Base-by-base conservation (phyloP, 75 land plant species). In the Picea sitchensis region DNA sequence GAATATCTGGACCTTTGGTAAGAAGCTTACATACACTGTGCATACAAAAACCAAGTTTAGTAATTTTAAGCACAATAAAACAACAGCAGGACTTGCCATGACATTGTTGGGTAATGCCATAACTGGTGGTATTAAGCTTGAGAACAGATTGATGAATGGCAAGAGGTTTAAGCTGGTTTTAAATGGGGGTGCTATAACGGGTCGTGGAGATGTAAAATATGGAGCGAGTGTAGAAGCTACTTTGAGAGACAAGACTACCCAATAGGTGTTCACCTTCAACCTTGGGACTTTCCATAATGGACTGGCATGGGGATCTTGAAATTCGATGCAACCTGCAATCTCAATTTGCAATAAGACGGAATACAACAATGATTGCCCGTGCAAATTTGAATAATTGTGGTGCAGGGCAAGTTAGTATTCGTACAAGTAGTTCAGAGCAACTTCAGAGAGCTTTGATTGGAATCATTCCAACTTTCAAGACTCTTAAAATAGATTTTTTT, bases 221-320 rank as follows among this genome's bases (percentile, higher is more conserved):
- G 99, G 99, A 12, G 99, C 95, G 11, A 97, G 91, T 63, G 79
- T 95, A 85, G 99, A 95, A 84, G 89, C 91, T 0, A 84, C 84
- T 11, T 68, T 95, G 7, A 44, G 47, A 4, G 47, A 44, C 47
- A 44, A 44, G 47, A 92, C 88, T 36, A 85, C 75, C 98, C 91
- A 73, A 93, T 77, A 36, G 92, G 98, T 14, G 90, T 58, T 84
- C 83, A n/a, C 86, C 91, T 15, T 83, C 95, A 0, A 82, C 95
- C 4, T 76, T 92, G 34, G 91, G 90, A 8, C 60, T 97, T 12
- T 95, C 98, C 41, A 78, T 97, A 59, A 92, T 97, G 85, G 90
- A 85, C 67, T 95, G 94, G 94, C 89, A 94, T 75, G 95, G 98
- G 11, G 95, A 95, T 78, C 80, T 94, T 64, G 95, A 93, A 1